phyloP scores from a whole-genome alignment of 2,329 filamentous ascomycete genomes.

The Zymoseptoria ardabiliae region DNA sequence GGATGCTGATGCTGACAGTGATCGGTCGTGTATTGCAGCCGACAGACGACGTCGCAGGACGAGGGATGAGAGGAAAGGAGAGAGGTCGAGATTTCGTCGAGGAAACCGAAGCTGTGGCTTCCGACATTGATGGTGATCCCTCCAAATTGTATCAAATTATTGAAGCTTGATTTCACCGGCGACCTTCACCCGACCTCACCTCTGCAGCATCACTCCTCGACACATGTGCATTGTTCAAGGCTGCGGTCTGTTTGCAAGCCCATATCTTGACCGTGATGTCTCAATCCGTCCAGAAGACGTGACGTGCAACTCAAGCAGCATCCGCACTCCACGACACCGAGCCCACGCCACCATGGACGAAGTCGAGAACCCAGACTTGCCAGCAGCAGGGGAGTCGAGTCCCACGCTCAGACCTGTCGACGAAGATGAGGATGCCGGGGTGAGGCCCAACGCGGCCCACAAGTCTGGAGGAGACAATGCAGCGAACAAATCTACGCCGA shows the following conservation, averaged over 20 bases:
- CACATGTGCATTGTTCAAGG: background rate
- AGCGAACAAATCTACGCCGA: slow-evolving; percentile 11
- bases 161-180: background rate
- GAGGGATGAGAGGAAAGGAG: background rate
- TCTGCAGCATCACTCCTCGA: background rate
- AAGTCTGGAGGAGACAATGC: slow-evolving; percentile 11
- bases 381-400: slow-evolving; percentile 28
- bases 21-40: background rate
- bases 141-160: background rate
- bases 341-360: slow-evolving; percentile 27
- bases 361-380: slow-evolving; percentile 31
- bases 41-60: background rate
- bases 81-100: background rate
- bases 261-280: background rate
- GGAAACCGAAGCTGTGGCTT: background rate
- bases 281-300: background rate
- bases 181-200: background rate
- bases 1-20: background rate
- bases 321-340: background rate
- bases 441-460: slow-evolving; percentile 3
- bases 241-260: background rate
- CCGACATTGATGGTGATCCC: background rate
- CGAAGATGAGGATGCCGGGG: slow-evolving; percentile 13
- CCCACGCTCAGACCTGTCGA: slow-evolving; percentile 24
- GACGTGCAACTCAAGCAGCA: background rate